Evolutionary conservation across 257 asterid species (phyloP), one percentile per base, ranked within the genome.

Genomic region (Lavandula angustifolia): DNA sequence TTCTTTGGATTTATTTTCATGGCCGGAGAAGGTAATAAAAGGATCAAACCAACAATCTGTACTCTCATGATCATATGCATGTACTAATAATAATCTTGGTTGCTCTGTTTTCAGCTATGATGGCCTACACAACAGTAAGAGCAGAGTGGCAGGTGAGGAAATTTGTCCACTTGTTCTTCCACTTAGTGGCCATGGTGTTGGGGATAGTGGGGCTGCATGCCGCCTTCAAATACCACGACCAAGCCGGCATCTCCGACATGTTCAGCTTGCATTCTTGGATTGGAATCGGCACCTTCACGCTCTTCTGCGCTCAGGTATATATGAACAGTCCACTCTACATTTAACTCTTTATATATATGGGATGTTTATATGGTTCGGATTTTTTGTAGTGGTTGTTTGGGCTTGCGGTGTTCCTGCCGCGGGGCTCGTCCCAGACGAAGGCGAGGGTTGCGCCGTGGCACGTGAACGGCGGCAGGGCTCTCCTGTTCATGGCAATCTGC

Each of bases 241-340:
- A 7, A 42, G 35, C 41, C 3, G 40, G 76, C 54, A 13, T 84
- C 47, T 18, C 72, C 46, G 34, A 90, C 73, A 32, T 90, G 82
- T 75, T 66, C 35, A 87, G 85, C 84, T 51, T 78, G 72, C 94
- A 87, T 77, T 90, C 97, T 16, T 90, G 97, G 97, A 90, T 90
- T 2, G 97, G 97, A 16, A 80, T 90, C 4, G 80, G 62, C 48
- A 84, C 95, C 51, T 82, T 90, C 79, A 76, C 81, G 77, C 60
- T 90, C 35, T 90, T 62, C 75, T 79, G 86, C 64, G 71, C 86
- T 74, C 97, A 89, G 94, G 96, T 88, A 78, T 2, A 3, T 6
- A 17, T 2, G 5, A 11, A 9, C 11, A 3, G 41, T 14, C 37
- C 12, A n/a, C 43, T 40, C 33, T 22, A 22, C 27, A 22, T 22